Base-by-base conservation (phyloP, 2,329 filamentous ascomycete species). In the Paecilomyces variotii region DNA sequence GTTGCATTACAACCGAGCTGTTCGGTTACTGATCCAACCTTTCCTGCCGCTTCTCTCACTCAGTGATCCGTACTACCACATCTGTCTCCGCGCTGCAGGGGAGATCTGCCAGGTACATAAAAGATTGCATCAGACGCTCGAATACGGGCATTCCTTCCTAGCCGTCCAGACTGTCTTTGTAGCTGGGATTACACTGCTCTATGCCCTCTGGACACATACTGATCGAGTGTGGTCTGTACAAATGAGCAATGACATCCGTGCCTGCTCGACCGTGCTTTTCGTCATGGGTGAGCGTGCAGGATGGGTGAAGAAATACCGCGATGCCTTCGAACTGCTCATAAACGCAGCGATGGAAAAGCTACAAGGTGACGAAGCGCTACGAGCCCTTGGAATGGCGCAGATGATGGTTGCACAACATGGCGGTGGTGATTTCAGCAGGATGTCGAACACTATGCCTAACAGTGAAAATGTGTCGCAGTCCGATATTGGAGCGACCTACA, bases 21-120 rank as follows among this genome's bases (percentile, higher is more conserved):
- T 82, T 0, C 73, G 79, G n/a, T 71, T 81, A 12, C 68, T 82
- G 0, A 73, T 82, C 19, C 80, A 82, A 56, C 80, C 79, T 0
- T 82, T 82, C 57, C 67, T 82, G 1, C 74, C 76, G 1, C 72
- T 79, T 14, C 69, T 82, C 4, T 71, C 76, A 3, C 71, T 78
- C 2, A 70, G 73, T 4, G 79, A 80, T 62, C 77, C 77, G 0
- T 79, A 78, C 59, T 79, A 80, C 59, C 71, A 74, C 11, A 76
- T 78, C 60, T 72, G 72, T 55, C 68, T 74, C 51, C 68, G 67
- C 25, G 71, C 72, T 10, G 68, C 71, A 11, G 72, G 72, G 5
- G 68, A 73, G 28, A 73, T 73, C 53, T 74, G 72, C 59, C 72
- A 74, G 58, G 68, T 67, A 0, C 71, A 74, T 60, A 74, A 74